Base-by-base conservation (phyloP, 345 rosid species). In the Conringia planisiliqua region DNA sequence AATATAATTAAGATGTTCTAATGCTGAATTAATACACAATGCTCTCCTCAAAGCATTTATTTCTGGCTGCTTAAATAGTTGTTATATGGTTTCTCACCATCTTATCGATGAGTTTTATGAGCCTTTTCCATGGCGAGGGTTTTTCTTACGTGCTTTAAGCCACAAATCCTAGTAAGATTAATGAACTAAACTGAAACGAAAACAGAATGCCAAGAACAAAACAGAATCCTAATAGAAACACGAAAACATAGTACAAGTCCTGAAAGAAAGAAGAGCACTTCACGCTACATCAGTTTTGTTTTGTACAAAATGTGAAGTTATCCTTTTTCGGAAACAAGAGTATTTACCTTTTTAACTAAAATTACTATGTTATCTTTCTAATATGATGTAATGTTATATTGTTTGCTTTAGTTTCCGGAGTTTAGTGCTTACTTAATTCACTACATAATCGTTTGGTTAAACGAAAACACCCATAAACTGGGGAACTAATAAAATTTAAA, bases 271-370 rank as follows among this genome's bases (percentile, higher is more conserved):
- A 39, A 16, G 17, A 3, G 0, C 9, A 13, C 22, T 27, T 68
- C 52, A 68, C 62, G 62, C 29, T 46, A 52, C 29, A 40, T 17
- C 35, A 24, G 62, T 39, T 68, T 67, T 52, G 61, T 67, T 7
- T 67, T 52, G 50, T 24, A 24, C 26, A 26, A 24, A 8, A 24
- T 68, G 62, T 50, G 22, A 66, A 66, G 59, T 50, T 22, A 33
- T 20, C 39, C 11, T 2, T 13, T 27, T 55, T 54, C 20, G 6
- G 39, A 39, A 30, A 16, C 22, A 22, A 55, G 35, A 54, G 38
- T 55, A 55, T 55, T 29, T 55, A 29, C 11, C 20, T 29, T 55
- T 8, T 55, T 3, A 7, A 29, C 38, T 29, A 29, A 55, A 29
- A 29, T 54, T 27, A 54, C 60, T 55, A 54, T 26, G 13, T 13